These are phyloP conservation scores for Nicotiana paniculata DNA, from an alignment of 257 asterid genomes.

Conservation along the genomic window DNA sequence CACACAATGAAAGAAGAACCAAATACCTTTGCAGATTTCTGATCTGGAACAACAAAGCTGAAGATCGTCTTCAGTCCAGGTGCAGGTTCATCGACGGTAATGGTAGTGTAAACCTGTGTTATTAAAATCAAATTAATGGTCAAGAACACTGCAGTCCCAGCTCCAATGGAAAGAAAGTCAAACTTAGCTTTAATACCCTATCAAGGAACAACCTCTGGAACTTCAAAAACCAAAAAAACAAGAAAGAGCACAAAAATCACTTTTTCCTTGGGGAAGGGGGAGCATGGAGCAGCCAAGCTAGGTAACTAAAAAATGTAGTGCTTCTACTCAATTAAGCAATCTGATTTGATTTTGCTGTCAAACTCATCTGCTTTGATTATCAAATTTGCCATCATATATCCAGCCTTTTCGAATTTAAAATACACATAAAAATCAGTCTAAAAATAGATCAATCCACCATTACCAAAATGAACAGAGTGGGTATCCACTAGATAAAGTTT, in stretches of 20 bases:
- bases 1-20: not conserved
- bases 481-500: too few species aligned
- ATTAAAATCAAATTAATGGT: not conserved
- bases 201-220: not conserved
- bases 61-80: constrained; percentile 93
- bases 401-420: not conserved
- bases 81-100: constrained; percentile 80
- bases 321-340: not conserved
- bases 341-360: not conserved
- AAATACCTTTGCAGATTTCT: constrained; percentile 84
- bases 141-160: not conserved
- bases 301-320: not conserved
- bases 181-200: not conserved
- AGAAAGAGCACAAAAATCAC: not conserved
- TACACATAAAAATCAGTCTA: too few species aligned
- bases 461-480: too few species aligned
- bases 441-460: too few species aligned
- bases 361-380: not conserved
- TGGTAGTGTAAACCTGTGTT: constrained; percentile 62
- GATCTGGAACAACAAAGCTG: constrained; percentile 80
- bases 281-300: not conserved
- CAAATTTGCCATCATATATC: not conserved
- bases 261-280: not conserved
- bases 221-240: not conserved
- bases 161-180: not conserved